phyloP scores from a whole-genome alignment of 768 basidiomycete species.

The Daedaleopsis sinensis region DNA sequence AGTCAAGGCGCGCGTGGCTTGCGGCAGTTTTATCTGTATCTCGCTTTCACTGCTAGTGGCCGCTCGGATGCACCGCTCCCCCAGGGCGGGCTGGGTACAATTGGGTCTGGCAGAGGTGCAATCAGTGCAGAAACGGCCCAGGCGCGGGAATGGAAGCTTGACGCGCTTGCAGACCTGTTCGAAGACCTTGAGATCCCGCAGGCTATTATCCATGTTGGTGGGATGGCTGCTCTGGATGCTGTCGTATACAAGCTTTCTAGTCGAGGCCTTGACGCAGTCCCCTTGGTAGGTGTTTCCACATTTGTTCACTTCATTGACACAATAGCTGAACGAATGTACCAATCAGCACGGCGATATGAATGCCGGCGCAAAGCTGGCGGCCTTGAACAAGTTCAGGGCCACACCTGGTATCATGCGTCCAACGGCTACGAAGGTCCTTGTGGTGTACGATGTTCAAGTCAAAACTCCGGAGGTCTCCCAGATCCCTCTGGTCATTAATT shows the following conservation, averaged over 20 bases:
- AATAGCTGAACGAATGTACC: background rate
- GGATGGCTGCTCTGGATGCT: constrained; percentile 83
- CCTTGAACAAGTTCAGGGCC: constrained; percentile 82
- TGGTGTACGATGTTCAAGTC: constrained; percentile 93
- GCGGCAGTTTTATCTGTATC: constrained; percentile 95
- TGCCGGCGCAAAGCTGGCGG: constrained; percentile 75
- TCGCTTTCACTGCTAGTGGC: constrained; percentile 90
- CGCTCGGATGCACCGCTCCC: constrained; percentile 51
- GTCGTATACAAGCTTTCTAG: constrained; percentile 90
- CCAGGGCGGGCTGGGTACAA: constrained; percentile 76
- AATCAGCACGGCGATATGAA: constrained; percentile 92
- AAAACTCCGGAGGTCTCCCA: constrained; percentile 89
- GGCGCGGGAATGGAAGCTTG: constrained; percentile 93
- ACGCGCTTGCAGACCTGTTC: constrained; percentile 87
- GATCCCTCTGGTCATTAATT: constrained; percentile 93
- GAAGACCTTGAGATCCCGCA: constrained; percentile 84
- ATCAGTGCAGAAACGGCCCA: constrained; percentile 82
- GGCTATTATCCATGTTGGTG: constrained; percentile 87
- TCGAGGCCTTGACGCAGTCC: constrained; percentile 84
- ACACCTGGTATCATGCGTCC: constrained; percentile 63
- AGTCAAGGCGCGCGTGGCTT: constrained; percentile 79
- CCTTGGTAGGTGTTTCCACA: constrained; percentile 62
- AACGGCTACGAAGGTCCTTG: constrained; percentile 71
- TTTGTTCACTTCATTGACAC: constrained; percentile 7
- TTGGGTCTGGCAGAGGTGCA: constrained; percentile 87